Conservation (phyloP, 2,329 filamentous ascomycete species). For the Trichoderma endophyticum region DNA sequence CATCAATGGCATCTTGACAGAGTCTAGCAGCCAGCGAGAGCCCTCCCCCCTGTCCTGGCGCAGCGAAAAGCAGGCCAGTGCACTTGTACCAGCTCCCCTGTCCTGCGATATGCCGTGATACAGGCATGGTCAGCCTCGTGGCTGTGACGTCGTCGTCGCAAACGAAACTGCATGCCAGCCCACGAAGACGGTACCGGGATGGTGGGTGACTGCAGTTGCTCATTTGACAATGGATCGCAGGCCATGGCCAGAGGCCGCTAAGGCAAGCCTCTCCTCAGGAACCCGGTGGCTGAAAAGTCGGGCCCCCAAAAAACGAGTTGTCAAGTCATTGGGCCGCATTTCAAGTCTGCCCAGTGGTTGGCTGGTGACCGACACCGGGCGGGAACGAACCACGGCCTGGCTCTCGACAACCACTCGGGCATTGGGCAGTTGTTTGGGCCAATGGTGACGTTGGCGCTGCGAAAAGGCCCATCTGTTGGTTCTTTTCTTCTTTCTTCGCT, state of each 20-base stretch:
- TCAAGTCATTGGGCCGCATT: conserved; percentile 15
- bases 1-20: background rate
- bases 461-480: background rate
- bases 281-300: conserved; percentile 16
- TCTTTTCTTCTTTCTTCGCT: background rate
- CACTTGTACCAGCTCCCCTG: background rate
- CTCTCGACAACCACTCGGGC: background rate
- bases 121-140: conserved; percentile 12
- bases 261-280: conserved; percentile 17
- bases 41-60: background rate
- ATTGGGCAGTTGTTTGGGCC: conserved; percentile 14
- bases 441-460: conserved; percentile 10
- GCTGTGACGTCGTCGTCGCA: conserved; percentile 18
- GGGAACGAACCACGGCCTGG: background rate
- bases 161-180: conserved; percentile 19
- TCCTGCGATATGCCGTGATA: conserved; percentile 10
- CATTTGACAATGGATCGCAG: conserved; percentile 36
- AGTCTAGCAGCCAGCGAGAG: background rate
- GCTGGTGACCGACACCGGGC: conserved; percentile 7
- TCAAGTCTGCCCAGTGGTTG: conserved; percentile 18
- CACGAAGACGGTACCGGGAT: conserved; percentile 27
- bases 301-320: conserved; percentile 15
- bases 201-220: conserved; percentile 28
- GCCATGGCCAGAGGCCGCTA: background rate
- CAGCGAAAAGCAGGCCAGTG: background rate